These are phyloP conservation scores for Microstegium vimineum DNA, from an alignment of 176 grass and related monocot species.

Conservation along the genomic window DNA sequence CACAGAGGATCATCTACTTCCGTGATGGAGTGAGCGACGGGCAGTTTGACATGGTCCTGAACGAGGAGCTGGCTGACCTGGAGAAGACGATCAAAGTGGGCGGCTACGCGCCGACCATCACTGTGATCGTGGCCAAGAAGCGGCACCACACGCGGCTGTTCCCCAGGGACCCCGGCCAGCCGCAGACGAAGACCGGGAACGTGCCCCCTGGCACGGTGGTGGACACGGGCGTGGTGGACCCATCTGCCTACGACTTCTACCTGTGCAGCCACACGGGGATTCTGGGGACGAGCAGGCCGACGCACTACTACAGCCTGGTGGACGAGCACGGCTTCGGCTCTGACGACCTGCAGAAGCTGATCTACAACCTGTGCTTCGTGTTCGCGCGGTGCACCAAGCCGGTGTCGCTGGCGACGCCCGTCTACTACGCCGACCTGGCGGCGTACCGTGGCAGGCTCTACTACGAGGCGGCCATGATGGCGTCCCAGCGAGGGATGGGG, in stretches of 20 bases:
- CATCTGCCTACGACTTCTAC: slow-evolving; percentile 49
- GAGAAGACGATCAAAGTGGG: slow-evolving; percentile 7
- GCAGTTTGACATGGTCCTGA: slow-evolving; percentile 48
- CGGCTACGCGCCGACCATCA: slow-evolving; percentile 47
- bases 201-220: slow-evolving; percentile 60
- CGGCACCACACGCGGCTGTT: slow-evolving; percentile 57
- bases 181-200: slow-evolving; percentile 16
- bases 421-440: slow-evolving; percentile 55
- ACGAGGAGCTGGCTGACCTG: slow-evolving; percentile 44
- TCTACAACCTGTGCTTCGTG: slow-evolving; percentile 51
- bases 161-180: slow-evolving; percentile 5
- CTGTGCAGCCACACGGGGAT: slow-evolving; percentile 57
- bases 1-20: slow-evolving; percentile 57
- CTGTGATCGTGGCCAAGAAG: slow-evolving; percentile 59
- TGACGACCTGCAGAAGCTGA: slow-evolving; percentile 57
- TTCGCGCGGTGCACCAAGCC: slow-evolving; percentile 67
- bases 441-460: too few species aligned
- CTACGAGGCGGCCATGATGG: too few species aligned
- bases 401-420: slow-evolving; percentile 49
- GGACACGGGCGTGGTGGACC: slow-evolving; percentile 45
- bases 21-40: slow-evolving; percentile 59
- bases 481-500: background rate
- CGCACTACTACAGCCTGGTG: slow-evolving; percentile 50
- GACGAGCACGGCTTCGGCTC: slow-evolving; percentile 39
- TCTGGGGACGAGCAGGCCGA: slow-evolving; percentile 50